Evolutionary conservation across 2,329 filamentous ascomycete genomes (phyloP), one percentile per base, ranked within the genome.

Genomic region (Cladophialophora immunda): DNA sequence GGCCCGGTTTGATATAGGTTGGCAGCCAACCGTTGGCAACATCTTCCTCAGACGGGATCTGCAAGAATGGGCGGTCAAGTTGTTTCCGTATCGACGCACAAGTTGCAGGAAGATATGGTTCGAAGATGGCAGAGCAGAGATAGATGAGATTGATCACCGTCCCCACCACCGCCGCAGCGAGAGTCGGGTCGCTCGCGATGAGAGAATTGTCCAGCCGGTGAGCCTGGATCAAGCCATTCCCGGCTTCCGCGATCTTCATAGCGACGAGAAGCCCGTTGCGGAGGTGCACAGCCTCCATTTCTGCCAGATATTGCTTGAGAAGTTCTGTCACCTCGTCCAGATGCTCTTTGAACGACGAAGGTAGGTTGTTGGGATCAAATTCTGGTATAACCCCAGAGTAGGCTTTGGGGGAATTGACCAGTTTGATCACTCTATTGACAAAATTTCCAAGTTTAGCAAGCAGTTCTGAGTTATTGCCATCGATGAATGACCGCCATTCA

Each of bases 381-480:
- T 89, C 88, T 15, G 92, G 91, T 9, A 94, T 84, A 30, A 88
- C 82, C 62, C 88, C 87, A 67, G 89, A 87, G 77, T 92, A 91
- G 66, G 81, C 80, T 78, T 92, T 93, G 25, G 73, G 90, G 85
- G 71, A 72, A 79, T 92, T 89, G 78, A 90, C 86, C 76, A 92
- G 91, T 80, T 93, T 93, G 79, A 92, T 83, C 30, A 91, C 83
- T 62, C 90, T 85, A 79, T 92, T 90, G 76, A 91, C 89, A 73
- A 92, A 87, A 78, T 93, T 93, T 19, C 85, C 88, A 65, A 90
- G 84, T 72, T 91, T 91, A 71, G 89, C 85, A 32, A 92, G 83
- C n/a, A 97, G 86, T 76, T 95, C 92, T 75, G 91, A 93, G 83
- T 97, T 97, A 84, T 97, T 97, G 72, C 87, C 85, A 38, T 89